Conservation (phyloP, 768 basidiomycete genomes). For the Tulasnella sp. region DNA sequence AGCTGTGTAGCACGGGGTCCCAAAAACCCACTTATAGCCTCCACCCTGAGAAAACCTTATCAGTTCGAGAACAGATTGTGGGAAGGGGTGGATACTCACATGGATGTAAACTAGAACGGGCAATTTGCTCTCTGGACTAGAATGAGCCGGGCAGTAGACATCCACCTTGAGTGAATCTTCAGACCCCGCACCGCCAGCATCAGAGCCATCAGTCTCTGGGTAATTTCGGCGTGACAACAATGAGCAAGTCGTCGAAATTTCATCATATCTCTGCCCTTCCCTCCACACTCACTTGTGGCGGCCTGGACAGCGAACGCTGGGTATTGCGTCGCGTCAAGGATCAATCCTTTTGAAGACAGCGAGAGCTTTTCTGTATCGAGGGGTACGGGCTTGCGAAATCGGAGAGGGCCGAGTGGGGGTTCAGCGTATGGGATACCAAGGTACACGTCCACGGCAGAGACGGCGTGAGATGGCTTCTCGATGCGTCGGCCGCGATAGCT, state of each 20-base stretch:
- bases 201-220: conserved; percentile 19
- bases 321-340: conserved; percentile 44
- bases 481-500: conserved; percentile 35
- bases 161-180: conserved; percentile 62
- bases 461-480: conserved; percentile 23
- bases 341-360: conserved; percentile 22
- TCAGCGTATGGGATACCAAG: conserved; percentile 34
- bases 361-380: conserved; percentile 34
- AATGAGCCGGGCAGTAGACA: conserved; percentile 44
- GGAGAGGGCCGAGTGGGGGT: conserved; percentile 27
- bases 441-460: no score
- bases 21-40: conserved; percentile 11
- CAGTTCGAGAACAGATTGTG: background rate
- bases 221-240: conserved; percentile 29
- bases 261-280: no score
- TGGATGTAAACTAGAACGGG: conserved; percentile 35
- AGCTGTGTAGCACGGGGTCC: background rate
- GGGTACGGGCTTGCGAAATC: conserved; percentile 39
- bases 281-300: conserved; percentile 33
- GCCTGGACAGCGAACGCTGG: conserved; percentile 53
- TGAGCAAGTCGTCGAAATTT: no score
- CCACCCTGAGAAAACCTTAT: conserved; percentile 15
- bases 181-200: conserved; percentile 51
- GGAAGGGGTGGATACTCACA: conserved; percentile 18
- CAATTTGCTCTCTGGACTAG: conserved; percentile 35